Conservation (phyloP, 1,284 basidiomycete species). For the Pseudozyma hubeiensis region DNA sequence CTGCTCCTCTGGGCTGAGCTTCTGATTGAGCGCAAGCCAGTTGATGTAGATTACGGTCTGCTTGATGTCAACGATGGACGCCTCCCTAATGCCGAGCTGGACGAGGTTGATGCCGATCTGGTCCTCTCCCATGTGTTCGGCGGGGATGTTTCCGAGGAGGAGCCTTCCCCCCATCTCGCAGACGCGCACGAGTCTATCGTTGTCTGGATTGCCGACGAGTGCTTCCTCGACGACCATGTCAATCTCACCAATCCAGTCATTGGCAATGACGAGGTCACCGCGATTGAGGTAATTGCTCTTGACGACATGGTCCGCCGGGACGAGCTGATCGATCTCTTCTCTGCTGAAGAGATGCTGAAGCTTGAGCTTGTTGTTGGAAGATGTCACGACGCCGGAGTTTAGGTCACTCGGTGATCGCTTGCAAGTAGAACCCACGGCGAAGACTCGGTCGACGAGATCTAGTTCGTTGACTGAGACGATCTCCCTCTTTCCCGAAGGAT, state of each 20-base stretch:
- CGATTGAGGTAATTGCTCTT: constrained; percentile 63
- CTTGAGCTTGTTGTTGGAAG: constrained; percentile 75
- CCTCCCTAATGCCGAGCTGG: constrained; percentile 63
- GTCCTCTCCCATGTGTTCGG: constrained; percentile 62
- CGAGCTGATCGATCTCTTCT: constrained; percentile 76
- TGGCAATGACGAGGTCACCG: constrained; percentile 74
- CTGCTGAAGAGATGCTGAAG: constrained; percentile 81
- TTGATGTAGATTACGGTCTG: constrained; percentile 83
- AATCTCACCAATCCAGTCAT: constrained; percentile 87
- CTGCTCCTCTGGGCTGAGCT: constrained; percentile 54
- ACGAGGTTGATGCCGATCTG: constrained; percentile 68
- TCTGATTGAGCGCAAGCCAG: constrained; percentile 90
- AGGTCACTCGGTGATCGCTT: constrained; percentile 81
- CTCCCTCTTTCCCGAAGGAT: constrained; percentile 71
- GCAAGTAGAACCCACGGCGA: constrained; percentile 83
- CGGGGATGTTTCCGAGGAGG: constrained; percentile 37
- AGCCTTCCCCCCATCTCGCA: constrained; percentile 42
- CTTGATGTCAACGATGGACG: constrained; percentile 75
- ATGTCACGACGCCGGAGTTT: constrained; percentile 80
- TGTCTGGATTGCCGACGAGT: constrained; percentile 74
- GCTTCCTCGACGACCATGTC: constrained; percentile 83
- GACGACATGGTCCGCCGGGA: constrained; percentile 74
- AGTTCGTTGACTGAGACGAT: constrained; percentile 76
- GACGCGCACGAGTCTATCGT: constrained; percentile 28
- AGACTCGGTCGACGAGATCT: constrained; percentile 80